Evolutionary conservation across 2,329 filamentous ascomycete genomes (phyloP).

Genomic region (Bipolaris sorokiniana): DNA sequence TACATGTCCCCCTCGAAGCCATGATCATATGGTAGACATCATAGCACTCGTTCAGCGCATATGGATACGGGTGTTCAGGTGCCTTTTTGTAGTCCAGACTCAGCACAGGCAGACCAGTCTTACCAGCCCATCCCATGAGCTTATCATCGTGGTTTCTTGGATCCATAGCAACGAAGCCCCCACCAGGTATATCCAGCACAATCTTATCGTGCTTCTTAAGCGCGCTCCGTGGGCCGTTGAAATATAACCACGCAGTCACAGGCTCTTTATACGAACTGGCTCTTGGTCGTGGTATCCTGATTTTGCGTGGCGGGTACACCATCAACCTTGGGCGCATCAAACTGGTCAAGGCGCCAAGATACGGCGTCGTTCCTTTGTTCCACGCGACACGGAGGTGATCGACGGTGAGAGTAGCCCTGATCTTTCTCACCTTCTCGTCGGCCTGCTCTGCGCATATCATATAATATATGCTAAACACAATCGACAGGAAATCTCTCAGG

Average conservation of each 20-base stretch:
- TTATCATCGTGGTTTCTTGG: slow-evolving; percentile 95
- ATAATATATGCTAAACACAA: slow-evolving; percentile 89
- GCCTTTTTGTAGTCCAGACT: slow-evolving; percentile 92
- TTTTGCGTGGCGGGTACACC: slow-evolving; percentile 78
- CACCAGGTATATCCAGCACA: slow-evolving; percentile 88
- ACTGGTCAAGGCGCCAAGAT: slow-evolving; percentile 73
- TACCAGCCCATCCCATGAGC: slow-evolving; percentile 88
- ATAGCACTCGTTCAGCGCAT: slow-evolving; percentile 85
- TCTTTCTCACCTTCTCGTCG: slow-evolving; percentile 94
- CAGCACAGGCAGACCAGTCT: slow-evolving; percentile 83
- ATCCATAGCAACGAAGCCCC: slow-evolving; percentile 95
- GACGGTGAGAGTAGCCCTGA: slow-evolving; percentile 83
- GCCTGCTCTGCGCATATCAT: slow-evolving; percentile 90
- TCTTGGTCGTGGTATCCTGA: slow-evolving; percentile 81
- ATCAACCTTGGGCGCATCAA: slow-evolving; percentile 80
- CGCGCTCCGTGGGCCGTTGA: slow-evolving; percentile 82
- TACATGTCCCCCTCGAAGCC: slow-evolving; percentile 72
- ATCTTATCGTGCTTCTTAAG: slow-evolving; percentile 77
- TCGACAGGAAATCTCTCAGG: slow-evolving; percentile 79
- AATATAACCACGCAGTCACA: slow-evolving; percentile 89
- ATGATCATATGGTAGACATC: slow-evolving; percentile 81
- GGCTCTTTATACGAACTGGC: slow-evolving; percentile 84
- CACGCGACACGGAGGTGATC: slow-evolving; percentile 91
- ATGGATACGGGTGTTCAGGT: slow-evolving; percentile 83
- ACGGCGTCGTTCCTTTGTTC: slow-evolving; percentile 93